Base-by-base conservation (phyloP, 257 asterid genomes). In the Solanum rostratum region DNA sequence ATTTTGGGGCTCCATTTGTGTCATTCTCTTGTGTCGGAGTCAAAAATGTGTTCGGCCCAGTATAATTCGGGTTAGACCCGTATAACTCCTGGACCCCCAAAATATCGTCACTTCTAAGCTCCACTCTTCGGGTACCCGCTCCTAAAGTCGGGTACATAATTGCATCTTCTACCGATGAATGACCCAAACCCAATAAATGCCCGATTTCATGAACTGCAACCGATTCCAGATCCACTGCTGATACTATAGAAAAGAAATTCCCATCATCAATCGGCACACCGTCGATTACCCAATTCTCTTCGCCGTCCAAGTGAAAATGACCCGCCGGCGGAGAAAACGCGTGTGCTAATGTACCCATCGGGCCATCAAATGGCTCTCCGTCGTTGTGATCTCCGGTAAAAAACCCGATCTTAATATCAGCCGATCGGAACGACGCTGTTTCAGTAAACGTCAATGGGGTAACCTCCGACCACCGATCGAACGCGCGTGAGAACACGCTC, bases 201-300 rank as follows among this genome's bases (percentile, higher is more conserved):
- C 99, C 99, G 86, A 95, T 95, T 74, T 95, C 99, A 54, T 95
- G 99, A 59, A 94, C 97, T 83, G 96, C 99, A 6, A 95, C 98
- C 15, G 98, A 94, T 84, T 95, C 98, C 87, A 95, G 83, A 87
- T 95, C 98, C 78, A 95, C 93, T 0, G 95, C 94, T 20, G 98
- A 87, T 30, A 46, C 2, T 45, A 29, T 41, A 27, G 88, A 86
- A 63, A 91, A 76, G 15, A 76, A 76, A 10, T 76, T 86, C 19
- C 92, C 68, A 18, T 89, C 86, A 57, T 60, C 83, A 16, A 86
- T 10, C 46, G 88, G 92, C 12, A 87, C 76, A 6, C 98, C 98
- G 87, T 94, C 92, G 8, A 92, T 80, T 63, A 95, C 97, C 99
- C 99, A 95, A 37, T 88, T 91, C 90, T 95, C 99, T 18, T 91